phyloP scores from a whole-genome alignment of 805 yeast species.

The Starmerella potacharoeniae region DNA sequence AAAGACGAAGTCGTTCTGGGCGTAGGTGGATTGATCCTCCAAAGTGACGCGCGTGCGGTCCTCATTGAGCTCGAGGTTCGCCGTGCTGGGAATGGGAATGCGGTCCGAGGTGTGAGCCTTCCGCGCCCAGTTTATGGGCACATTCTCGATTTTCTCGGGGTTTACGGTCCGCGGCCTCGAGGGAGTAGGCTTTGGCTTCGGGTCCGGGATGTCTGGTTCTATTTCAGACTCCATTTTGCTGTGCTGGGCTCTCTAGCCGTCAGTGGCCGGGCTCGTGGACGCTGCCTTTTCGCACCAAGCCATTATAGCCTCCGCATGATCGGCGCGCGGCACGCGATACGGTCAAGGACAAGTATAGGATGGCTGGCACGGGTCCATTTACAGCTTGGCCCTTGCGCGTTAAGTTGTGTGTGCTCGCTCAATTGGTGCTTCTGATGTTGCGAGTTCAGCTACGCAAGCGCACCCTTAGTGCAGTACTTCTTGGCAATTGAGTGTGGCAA shows the following conservation, averaged over 20 bases:
- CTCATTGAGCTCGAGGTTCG: neutral
- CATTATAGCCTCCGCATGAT: too few species aligned
- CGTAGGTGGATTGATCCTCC: neutral
- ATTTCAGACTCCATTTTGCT: neutral
- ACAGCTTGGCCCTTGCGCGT: too few species aligned
- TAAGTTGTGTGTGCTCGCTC: too few species aligned
- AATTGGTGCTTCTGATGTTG: too few species aligned
- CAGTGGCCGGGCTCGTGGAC: neutral
- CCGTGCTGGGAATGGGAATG: slow-evolving; percentile 12
- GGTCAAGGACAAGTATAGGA: too few species aligned
- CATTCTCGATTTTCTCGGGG: neutral
- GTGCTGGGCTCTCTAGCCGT: neutral
- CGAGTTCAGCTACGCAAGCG: too few species aligned
- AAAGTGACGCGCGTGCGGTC: neutral
- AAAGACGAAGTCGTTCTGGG: slow-evolving; percentile 15
- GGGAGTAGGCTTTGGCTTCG: slow-evolving; percentile 1
- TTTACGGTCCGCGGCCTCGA: neutral
- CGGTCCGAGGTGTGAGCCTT: slow-evolving; percentile 23
- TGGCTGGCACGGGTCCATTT: too few species aligned
- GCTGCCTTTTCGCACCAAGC: too few species aligned
- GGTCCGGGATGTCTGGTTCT: neutral
- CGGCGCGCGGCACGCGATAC: too few species aligned
- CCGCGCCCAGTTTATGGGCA: slow-evolving; percentile 27
- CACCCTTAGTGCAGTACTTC: too few species aligned
- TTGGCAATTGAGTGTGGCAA: too few species aligned